These are phyloP conservation scores for Pholiota molesta DNA, from an alignment of 768 basidiomycete genomes.

Conservation along the genomic window DNA sequence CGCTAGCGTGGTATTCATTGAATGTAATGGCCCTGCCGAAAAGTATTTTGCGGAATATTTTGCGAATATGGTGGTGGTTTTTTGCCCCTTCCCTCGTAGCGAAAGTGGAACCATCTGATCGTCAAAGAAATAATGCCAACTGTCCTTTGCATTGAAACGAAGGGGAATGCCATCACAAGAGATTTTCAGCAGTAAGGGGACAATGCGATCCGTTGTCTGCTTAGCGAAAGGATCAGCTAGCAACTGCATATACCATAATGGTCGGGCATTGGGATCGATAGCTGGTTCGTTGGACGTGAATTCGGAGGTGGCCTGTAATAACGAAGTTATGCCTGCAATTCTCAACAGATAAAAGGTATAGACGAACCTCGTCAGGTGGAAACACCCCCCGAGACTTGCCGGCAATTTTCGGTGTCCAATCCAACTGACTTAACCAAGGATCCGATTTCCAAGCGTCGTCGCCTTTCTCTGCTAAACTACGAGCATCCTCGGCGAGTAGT, in stretches of 20 bases:
- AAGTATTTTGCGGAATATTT: conserved; percentile 53
- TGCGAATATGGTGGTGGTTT: conserved; percentile 44
- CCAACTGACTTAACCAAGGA: conserved; percentile 87
- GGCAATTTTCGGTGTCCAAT: conserved; percentile 91
- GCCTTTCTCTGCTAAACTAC: conserved; percentile 49
- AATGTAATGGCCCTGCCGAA: conserved; percentile 41
- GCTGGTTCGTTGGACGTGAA: not conserved
- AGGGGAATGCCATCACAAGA: conserved; percentile 66
- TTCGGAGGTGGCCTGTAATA: not conserved
- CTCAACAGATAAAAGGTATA: not conserved
- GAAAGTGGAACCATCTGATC: conserved; percentile 41
- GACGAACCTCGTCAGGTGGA: conserved; percentile 24
- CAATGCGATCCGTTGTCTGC: conserved; percentile 48
- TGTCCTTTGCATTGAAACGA: conserved; percentile 50
- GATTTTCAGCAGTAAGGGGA: conserved; percentile 71
- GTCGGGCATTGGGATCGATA: conserved; percentile 37
- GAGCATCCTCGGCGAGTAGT: conserved; percentile 70
- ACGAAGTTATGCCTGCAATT: not conserved
- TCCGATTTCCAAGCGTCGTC: conserved; percentile 66
- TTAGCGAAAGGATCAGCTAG: conserved; percentile 43
- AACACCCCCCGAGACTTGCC: conserved; percentile 67
- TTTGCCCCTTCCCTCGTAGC: conserved; percentile 44
- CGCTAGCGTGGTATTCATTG: conserved; percentile 47
- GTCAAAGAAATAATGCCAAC: conserved; percentile 65
- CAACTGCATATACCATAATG: conserved; percentile 58